Conservation (phyloP, 495 filamentous ascomycete species). For the Evernia prunastri region DNA sequence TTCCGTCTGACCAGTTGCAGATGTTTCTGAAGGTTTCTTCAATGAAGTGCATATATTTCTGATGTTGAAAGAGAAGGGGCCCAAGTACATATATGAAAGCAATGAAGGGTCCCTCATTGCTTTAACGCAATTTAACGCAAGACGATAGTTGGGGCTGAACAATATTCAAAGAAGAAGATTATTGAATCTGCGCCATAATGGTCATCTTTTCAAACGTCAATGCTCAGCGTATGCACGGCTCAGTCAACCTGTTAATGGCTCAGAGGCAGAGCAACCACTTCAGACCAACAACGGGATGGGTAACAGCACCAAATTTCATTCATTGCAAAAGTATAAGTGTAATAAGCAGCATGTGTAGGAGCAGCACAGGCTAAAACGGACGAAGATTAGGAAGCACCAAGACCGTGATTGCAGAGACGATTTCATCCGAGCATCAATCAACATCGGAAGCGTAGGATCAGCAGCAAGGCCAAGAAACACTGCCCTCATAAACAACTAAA, state of each 20-base stretch:
- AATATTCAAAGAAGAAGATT: conserved; percentile 5
- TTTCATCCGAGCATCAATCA: not conserved
- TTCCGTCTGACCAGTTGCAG: conserved; percentile 6
- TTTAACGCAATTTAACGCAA: not conserved
- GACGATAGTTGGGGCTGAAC: not conserved
- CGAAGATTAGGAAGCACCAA: conserved; percentile 18
- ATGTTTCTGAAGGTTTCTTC: conserved; percentile 2
- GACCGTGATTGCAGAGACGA: not conserved
- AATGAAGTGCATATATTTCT: conserved; percentile 8
- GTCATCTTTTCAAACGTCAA: not conserved
- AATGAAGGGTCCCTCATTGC: not conserved
- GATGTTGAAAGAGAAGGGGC: not conserved
- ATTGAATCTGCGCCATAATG: conserved; percentile 5
- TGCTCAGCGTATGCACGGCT: not conserved
- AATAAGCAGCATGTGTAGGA: not conserved
- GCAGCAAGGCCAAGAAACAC: not conserved
- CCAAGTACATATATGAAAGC: not conserved
- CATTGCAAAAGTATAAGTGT: not conserved
- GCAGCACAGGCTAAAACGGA: not conserved
- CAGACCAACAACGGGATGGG: not conserved
- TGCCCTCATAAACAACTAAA: not conserved
- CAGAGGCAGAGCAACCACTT: not conserved
- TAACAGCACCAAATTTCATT: not conserved
- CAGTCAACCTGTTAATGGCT: not conserved
- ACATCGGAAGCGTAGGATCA: not conserved